Base-by-base conservation (phyloP, 176 grass and related monocot genomes). In the Carex parvula region DNA sequence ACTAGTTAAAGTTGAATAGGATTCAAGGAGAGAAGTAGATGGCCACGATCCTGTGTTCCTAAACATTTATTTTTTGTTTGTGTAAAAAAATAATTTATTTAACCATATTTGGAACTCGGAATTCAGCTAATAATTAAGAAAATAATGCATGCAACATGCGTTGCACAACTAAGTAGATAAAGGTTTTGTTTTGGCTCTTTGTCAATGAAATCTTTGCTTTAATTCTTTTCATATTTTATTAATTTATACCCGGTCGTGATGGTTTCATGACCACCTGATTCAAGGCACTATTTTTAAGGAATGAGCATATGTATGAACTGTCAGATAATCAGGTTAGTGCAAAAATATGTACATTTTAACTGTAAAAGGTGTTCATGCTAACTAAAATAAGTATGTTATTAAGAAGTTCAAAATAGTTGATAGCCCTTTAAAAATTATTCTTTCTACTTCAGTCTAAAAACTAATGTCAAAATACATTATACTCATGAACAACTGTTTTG, bases 161-260 rank as follows among this genome's bases (percentile, higher is more conserved):
- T 56, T 56, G 73, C 73, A 55, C 24, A 77, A 77, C 73, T 54
- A 54, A 75, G 46, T 75, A 75, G 21, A 75, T 33, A 6, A 54
- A 56, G 1, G 2, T 30, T 77, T 56, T 56, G 22, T 55, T 62
- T 77, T 29, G 24, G 21, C 4, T 33, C 14, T 77, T 77, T 77
- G 72, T 55, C 50, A 54, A 77, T 55, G 48, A 76, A 76, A 76
- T 76, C 46, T 55, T 76, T 73, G 18, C 9, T 73, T 73, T 46
- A 21, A n/a, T 20, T 24, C 1, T 24, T 14, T 14, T 65, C 3
- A 52, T 13, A 4, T 13, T 22, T 1, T 48, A 26, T 52, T 15
- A 29, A 5, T 16, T 75, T 2, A 6, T 29, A 73, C 7, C 10
- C 1, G 6, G 11, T 75, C 71, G 41, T 75, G 71, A 75, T 54